These are phyloP conservation scores for Nectriaceae sp. DNA, from an alignment of 2,329 filamentous ascomycete species.

Conservation along the genomic window DNA sequence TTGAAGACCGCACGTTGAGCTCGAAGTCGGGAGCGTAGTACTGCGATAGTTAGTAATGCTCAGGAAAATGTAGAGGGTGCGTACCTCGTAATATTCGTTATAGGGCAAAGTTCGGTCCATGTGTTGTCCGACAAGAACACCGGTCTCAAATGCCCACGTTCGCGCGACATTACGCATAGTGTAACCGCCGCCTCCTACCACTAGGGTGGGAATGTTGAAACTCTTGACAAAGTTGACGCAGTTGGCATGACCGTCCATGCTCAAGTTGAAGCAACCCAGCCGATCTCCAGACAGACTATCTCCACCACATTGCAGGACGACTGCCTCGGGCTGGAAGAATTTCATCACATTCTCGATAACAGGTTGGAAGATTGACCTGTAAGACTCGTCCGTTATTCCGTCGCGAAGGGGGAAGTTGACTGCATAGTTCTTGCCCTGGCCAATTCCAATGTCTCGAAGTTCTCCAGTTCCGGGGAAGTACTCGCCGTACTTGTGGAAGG, in stretches of 20 bases:
- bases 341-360: conserved; percentile 85
- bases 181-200: conserved; percentile 94
- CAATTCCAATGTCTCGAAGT: conserved; percentile 82
- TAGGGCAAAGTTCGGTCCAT: conserved; percentile 86
- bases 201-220: conserved; percentile 81
- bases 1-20: conserved; percentile 84
- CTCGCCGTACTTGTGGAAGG: conserved; percentile 95
- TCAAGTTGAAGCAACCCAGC: conserved; percentile 95
- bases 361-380: conserved; percentile 89
- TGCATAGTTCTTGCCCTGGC: conserved; percentile 84
- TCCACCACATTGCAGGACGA: conserved; percentile 94
- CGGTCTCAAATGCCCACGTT: conserved; percentile 97
- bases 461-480: conserved; percentile 94
- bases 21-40: conserved; percentile 92
- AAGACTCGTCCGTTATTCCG: conserved; percentile 86
- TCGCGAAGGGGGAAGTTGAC: conserved; percentile 92
- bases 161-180: conserved; percentile 96
- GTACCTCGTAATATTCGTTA: conserved; percentile 89
- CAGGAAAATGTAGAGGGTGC: conserved; percentile 25
- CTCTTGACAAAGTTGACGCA: conserved; percentile 91
- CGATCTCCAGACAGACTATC: conserved; percentile 94
- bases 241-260: conserved; percentile 92
- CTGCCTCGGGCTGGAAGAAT: conserved; percentile 85
- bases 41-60: conserved; percentile 43
- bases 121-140: conserved; percentile 79